Base-by-base conservation (phyloP, 2,329 filamentous ascomycete species). In the Trichoderma koningii region DNA sequence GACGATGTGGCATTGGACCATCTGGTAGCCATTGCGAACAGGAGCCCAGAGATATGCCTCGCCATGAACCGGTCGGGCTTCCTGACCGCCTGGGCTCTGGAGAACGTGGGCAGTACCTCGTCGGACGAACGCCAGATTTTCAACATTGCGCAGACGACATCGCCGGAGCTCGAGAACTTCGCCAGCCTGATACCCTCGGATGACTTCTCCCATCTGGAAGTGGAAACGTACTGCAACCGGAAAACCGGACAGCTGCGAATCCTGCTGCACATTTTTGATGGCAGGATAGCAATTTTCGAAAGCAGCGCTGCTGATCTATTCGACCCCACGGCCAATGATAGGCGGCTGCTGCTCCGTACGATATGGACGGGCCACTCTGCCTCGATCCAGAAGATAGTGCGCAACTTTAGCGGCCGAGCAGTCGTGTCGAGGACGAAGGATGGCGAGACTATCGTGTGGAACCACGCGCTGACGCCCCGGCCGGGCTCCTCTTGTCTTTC, bases 11-110 rank as follows among this genome's bases (percentile, higher is more conserved):
- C 91, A 6, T 80, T 97, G 57, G 89, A 95, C 70, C 92, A 96
- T 73, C 80, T 98, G 5, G 89, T 96, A 50, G 90, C 93, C 69
- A 85, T 97, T 70, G 92, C 92, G 10, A 95, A 94, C 67, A 89
- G 89, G 60, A 90, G 85, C 64, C 92, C 93, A 0, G 95, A 99
- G 74, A 86, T 99, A 3, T 95, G 93, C 69, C 83, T 98, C 26
- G 87, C 94, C 9, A 81, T 97, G 55, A 92, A 98, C 76, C 88
- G 89, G n/a, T 81, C 84, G 55, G 94, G 94, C 1, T 88, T 89
- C 69, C 92, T 98, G 89, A 93, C 91, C 47, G 92, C 92, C 0
- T 97, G 94, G 91, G 94, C 92, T 0, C 79, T 99, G 64, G 93
- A 98, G 75, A 93, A 94, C 72, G 85, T 96, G 21, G 89, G 90